These are phyloP conservation scores for Tillandsia fasciculata DNA, from an alignment of 176 grass and related monocot species.

Conservation along the genomic window DNA sequence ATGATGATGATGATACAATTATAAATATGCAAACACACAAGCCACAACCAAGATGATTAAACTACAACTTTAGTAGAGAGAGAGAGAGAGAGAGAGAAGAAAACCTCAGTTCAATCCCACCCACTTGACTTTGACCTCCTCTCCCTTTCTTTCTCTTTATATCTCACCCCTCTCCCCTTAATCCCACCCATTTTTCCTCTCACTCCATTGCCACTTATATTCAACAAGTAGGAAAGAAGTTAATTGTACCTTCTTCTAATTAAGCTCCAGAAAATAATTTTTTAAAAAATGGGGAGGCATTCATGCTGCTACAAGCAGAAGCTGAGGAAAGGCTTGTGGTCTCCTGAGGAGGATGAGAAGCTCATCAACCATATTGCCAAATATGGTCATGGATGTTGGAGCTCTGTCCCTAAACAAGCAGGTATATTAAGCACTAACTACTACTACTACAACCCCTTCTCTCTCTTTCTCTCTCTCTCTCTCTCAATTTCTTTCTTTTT, in stretches of 20 bases:
- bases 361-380: slow-evolving; percentile 64
- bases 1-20: neutral
- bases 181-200: neutral
- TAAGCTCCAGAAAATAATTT: neutral
- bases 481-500: too few species aligned
- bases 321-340: slow-evolving; percentile 70
- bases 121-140: neutral
- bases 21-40: neutral
- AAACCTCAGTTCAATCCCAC: slow-evolving; percentile 2
- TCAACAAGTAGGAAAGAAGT: neutral
- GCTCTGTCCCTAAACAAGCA: slow-evolving; percentile 62
- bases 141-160: neutral
- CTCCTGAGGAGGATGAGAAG: slow-evolving; percentile 76
- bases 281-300: slow-evolving; percentile 51
- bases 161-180: neutral
- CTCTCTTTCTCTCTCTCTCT: too few species aligned
- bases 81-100: neutral
- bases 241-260: neutral
- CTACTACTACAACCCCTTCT: neutral
- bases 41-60: neutral
- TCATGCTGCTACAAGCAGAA: slow-evolving; percentile 80
- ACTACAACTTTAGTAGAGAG: neutral
- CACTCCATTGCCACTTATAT: neutral
- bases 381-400: slow-evolving; percentile 73
- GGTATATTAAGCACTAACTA: slow-evolving; percentile 4